These are phyloP conservation scores for Parasitella parasitica DNA, from an alignment of 371 early-diverging fungal species.

Conservation along the genomic window DNA sequence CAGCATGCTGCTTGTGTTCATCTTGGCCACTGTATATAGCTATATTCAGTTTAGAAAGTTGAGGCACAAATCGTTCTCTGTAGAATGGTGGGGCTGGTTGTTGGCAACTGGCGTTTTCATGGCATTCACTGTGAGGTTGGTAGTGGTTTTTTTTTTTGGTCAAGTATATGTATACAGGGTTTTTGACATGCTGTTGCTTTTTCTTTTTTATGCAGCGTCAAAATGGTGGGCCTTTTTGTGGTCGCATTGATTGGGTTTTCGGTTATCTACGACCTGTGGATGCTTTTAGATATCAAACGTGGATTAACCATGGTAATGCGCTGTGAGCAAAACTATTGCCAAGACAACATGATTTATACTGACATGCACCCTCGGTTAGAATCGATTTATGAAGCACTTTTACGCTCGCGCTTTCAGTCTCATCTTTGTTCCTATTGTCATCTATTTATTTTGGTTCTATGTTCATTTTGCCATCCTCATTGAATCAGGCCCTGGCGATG, in stretches of 20 bases:
- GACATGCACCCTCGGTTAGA: conserved; percentile 45
- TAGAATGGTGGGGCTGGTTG: conserved; percentile 79
- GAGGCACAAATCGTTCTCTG: conserved; percentile 57
- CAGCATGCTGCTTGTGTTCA: conserved; percentile 88
- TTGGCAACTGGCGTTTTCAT: conserved; percentile 69
- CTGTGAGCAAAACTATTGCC: too few species aligned
- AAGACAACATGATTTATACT: too few species aligned
- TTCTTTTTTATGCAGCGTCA: too few species aligned
- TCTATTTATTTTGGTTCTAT: conserved; percentile 80
- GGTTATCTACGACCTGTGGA: conserved; percentile 90
- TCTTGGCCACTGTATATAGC: conserved; percentile 75
- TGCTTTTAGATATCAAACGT: conserved; percentile 79
- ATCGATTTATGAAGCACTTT: conserved; percentile 67
- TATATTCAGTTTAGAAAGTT: conserved; percentile 87
- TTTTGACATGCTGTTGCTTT: not conserved
- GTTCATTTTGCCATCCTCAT: conserved; percentile 80
- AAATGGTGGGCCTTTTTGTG: conserved; percentile 94
- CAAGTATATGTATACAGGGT: too few species aligned
- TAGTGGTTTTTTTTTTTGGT: too few species aligned
- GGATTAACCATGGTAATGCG: conserved; percentile 74
- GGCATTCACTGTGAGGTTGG: conserved; percentile 66
- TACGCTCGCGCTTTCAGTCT: conserved; percentile 67
- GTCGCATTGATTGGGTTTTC: conserved; percentile 84
- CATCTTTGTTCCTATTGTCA: conserved; percentile 71
- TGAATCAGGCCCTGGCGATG: conserved; percentile 91